Evolutionary conservation across 129 eudicot species (phyloP).

Genomic region (Flaveria sonorensis): DNA sequence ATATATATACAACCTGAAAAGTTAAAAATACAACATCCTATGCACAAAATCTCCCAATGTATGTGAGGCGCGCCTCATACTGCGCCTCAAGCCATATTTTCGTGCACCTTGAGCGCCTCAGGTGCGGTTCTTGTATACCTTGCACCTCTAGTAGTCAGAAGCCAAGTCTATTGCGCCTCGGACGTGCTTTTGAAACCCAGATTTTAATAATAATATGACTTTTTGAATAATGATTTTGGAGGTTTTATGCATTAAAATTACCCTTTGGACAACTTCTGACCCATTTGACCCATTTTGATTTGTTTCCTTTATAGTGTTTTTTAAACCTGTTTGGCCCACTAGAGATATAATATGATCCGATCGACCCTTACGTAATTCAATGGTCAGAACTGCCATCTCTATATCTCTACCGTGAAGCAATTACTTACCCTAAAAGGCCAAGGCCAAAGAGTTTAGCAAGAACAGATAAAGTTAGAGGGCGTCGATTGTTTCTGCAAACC

Average conservation of each 20-base stretch:
- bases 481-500: slow-evolving; percentile 42
- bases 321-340: not conserved
- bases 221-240: not conserved
- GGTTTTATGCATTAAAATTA: slow-evolving; percentile 8
- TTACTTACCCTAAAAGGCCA: slow-evolving; percentile 51
- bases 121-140: no score
- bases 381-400: not conserved
- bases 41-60: no score
- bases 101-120: no score
- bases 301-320: not conserved
- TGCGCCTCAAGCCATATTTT: no score
- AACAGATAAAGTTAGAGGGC: slow-evolving; percentile 46
- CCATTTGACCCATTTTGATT: not conserved
- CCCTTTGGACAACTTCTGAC: slow-evolving; percentile 2
- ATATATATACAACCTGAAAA: no score
- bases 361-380: no score
- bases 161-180: no score
- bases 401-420: not conserved
- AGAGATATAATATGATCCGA: not conserved
- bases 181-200: no score
- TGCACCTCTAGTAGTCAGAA: no score
- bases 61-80: no score
- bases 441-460: slow-evolving; percentile 43
- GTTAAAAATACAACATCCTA: no score
- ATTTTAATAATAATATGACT: slow-evolving; percentile 1